Percentiles rank a stretch among this genome's conserved stretches.
Conservation (phyloP, 495 filamentous ascomycete species). For the Massariosphaeria phaeospora region DNA sequence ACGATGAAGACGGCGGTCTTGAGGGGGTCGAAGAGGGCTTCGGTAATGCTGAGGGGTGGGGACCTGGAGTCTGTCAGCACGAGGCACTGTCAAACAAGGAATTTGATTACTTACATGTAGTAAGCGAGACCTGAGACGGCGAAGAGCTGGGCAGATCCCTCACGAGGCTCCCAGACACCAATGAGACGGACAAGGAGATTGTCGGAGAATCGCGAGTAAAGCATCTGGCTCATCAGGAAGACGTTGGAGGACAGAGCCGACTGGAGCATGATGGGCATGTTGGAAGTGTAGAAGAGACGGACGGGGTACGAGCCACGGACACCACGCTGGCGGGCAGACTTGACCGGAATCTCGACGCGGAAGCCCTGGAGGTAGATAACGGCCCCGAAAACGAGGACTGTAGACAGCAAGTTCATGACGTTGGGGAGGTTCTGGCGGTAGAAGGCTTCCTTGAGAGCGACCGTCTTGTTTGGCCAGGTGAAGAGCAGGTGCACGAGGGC, state of each 20-base stretch:
- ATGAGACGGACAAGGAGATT: slow-evolving; percentile 95
- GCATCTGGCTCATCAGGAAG: slow-evolving; percentile 97
- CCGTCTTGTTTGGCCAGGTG: slow-evolving; percentile 97
- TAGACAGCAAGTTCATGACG: slow-evolving; percentile 97
- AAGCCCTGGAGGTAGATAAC: slow-evolving; percentile 99
- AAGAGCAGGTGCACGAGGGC: slow-evolving; percentile 96
- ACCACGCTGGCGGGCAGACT: slow-evolving; percentile 97
- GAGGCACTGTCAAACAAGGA: neutral
- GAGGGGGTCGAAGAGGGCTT: slow-evolving; percentile 90
- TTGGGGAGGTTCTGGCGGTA: slow-evolving; percentile 99
- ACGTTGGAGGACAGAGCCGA: slow-evolving; percentile 97
- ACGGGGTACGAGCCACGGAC: slow-evolving; percentile 80
- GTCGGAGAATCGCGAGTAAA: slow-evolving; percentile 96
- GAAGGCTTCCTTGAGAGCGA: slow-evolving; percentile 95
- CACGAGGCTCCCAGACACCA: slow-evolving; percentile 96
- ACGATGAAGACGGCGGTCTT: slow-evolving; percentile 93
- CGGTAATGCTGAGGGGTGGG: slow-evolving; percentile 93
- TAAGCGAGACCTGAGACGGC: slow-evolving; percentile 90
- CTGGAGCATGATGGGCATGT: slow-evolving; percentile 99
- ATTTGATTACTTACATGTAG: slow-evolving; percentile 85
- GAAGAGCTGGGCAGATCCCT: slow-evolving; percentile 91
- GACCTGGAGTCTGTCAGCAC: slow-evolving; percentile 44
- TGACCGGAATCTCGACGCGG: slow-evolving; percentile 99
- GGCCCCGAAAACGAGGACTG: slow-evolving; percentile 85
- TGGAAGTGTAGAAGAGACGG: slow-evolving; percentile 80